Evolutionary conservation across 305 asterid genomes (phyloP).

Genomic region (Fraxinus dipetala): DNA sequence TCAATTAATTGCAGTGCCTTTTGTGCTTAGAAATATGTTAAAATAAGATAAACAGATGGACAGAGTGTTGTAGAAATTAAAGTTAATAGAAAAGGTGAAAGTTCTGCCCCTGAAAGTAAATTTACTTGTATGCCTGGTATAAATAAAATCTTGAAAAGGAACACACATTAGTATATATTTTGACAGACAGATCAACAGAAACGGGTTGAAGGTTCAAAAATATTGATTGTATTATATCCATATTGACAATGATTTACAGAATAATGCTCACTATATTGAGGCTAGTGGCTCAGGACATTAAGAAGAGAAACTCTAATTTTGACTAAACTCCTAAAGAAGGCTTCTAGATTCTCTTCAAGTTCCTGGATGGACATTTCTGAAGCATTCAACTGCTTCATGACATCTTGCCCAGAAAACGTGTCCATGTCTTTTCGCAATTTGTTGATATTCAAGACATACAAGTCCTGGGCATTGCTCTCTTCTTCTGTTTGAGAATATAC

Average conservation of each 20-base stretch:
- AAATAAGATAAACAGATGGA: neutral
- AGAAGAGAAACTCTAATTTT: slow-evolving; percentile 6
- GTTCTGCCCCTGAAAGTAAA: neutral
- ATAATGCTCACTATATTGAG: neutral
- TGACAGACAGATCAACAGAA: neutral
- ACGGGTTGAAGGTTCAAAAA: neutral
- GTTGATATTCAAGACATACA: slow-evolving; percentile 13
- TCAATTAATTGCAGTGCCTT: neutral
- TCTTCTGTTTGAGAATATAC: slow-evolving; percentile 6
- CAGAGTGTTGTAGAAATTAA: neutral
- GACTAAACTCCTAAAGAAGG: slow-evolving; percentile 5
- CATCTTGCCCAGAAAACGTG: neutral
- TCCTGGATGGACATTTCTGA: slow-evolving; percentile 26
- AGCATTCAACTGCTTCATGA: neutral
- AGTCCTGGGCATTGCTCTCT: slow-evolving; percentile 10
- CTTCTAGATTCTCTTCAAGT: slow-evolving; percentile 17
- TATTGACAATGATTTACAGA: slow-evolving; percentile 1
- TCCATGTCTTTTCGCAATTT: slow-evolving; percentile 7
- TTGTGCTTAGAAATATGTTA: neutral
- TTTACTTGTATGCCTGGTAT: neutral
- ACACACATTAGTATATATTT: neutral
- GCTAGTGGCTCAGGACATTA: neutral
- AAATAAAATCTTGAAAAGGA: neutral
- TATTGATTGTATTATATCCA: neutral
- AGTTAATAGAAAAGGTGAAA: neutral